Evolutionary conservation across 2,329 filamentous ascomycete genomes (phyloP).

Genomic region (Fusarium pilosicola): DNA sequence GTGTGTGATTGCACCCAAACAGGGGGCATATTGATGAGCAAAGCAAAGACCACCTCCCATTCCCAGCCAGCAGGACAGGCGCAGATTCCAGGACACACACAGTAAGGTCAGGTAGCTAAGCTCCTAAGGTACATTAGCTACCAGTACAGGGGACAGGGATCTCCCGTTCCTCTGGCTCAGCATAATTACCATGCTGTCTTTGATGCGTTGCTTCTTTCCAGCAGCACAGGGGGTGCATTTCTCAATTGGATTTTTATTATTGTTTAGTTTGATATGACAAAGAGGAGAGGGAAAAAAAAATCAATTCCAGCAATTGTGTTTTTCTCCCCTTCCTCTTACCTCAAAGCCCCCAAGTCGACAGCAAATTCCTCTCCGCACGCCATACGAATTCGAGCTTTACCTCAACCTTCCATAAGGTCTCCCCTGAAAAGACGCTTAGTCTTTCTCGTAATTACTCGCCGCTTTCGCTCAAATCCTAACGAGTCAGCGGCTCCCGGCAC

Average conservation of each 20-base stretch:
- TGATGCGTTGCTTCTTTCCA: not conserved
- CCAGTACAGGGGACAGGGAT: constrained; percentile 41
- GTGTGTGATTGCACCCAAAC: constrained; percentile 36
- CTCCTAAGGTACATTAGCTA: not conserved
- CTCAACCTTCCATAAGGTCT: not conserved
- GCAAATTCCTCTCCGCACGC: constrained; percentile 28
- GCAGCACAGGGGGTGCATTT: not conserved
- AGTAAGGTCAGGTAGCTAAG: constrained; percentile 5
- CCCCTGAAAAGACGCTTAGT: constrained; percentile 22
- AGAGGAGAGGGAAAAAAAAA: not conserved
- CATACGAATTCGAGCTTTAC: not conserved
- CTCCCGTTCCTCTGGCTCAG: constrained; percentile 30
- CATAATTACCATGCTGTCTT: not conserved
- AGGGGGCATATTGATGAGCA: constrained; percentile 39
- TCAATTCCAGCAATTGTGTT: not conserved
- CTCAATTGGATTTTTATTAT: not conserved
- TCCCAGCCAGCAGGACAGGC: constrained; percentile 18
- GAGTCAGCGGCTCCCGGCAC: constrained; percentile 49
- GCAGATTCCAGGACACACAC: constrained; percentile 33
- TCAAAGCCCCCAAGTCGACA: not conserved
- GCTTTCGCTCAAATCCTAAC: constrained; percentile 42
- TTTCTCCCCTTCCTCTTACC: not conserved
- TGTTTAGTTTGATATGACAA: not conserved
- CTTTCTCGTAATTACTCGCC: constrained; percentile 43
- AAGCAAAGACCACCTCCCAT: constrained; percentile 33